Evolutionary conservation across 345 rosid species (phyloP), one percentile per base, ranked within the genome.

Genomic region (Eucalyptus fibrosa): DNA sequence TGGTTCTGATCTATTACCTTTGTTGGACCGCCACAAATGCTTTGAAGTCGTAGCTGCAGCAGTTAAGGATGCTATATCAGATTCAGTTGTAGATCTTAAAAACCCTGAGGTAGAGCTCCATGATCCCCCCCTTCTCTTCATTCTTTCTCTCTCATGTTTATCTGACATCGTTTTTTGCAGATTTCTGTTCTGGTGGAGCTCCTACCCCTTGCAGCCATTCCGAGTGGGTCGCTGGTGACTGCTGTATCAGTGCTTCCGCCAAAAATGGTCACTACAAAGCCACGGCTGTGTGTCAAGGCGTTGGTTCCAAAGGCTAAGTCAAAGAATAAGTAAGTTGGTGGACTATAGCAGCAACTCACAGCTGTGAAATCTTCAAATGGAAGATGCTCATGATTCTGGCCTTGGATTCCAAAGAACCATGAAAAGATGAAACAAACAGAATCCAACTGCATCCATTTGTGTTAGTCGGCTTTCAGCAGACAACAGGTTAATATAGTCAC

Each of bases 21-120:
- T 97, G 90, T 89, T 97, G 94, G 95, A 97, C 91, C 97, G 98
- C 32, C 92, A 81, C 86, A 97, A 94, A 93, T 97, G 99, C 94
- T 97, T 97, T 90, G 92, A 90, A 23, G 92, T 93, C 32, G 98
- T 96, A 87, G 99, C 98, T 8, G 94, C 95, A 60, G 99, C 98
- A 82, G 96, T 97, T 55, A 97, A 96, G 95, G 96, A 92, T 82
- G 94, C 90, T 50, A 90, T 97, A 91, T 91, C 96, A 53, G 98
- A 97, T 91, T 94, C 99, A 86, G 92, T 81, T 21, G 99, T 96
- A 56, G 99, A 97, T 90, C 98, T 97, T 89, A 97, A 95, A 91
- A 92, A 94, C 50, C 99, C 99, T 5, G 99, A 95, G 96, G 99
- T 96, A 91, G 89, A 86, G 85, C 49, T 86, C 12, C 42, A 17